Evolutionary conservation across 1,284 basidiomycete species (phyloP), one percentile per base, ranked within the genome.

Genomic region (Cryptococcus hybrid): DNA sequence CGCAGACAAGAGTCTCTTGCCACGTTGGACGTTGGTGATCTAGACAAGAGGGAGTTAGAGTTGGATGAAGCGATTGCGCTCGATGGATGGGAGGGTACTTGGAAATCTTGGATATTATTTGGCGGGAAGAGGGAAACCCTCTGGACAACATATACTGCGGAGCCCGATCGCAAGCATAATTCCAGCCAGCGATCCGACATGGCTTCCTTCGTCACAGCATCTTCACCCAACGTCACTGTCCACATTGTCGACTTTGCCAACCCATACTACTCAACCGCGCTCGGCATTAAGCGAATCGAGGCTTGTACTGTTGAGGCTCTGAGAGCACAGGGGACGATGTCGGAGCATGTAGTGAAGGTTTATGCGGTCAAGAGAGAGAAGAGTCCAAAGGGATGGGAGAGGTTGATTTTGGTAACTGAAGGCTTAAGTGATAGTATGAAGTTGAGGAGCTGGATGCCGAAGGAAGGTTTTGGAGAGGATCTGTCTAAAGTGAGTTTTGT

Each of bases 161-260:
- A 78, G 55, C 75, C 74, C 0, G 56, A 61, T 39, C 39, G 48
- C 4, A 40, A 42, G 1, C 37, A 45, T 9, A 37, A 11, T 9
- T 42, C 45, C 36, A 9, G 54, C 55, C 37, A 30, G 53, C 13
- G 85, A 65, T 35, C 24, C 7, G 51, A 47, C 46, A 78, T 81
- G 7, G 84, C 84, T 62, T 64, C 68, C 8, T 69, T 79, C 15
- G 78, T 80, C 11, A 85, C 84, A 66, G 79, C 75, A 83, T 54
- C 61, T 9, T 59, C 65, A 7, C 74, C 74, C 1, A 64, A 60
- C 1, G 54, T 73, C n/a, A 58, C 63, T 5, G 69, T 78, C 2
- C 68, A 74, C 30, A 66, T 78, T 42, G 60, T 79, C 61, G 78
- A 79, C 54, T 79, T 79, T 50, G 64, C 71, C 0, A 60, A 59